These are phyloP conservation scores for Rhodotorula sphaerocarpa DNA, from an alignment of 768 basidiomycete species.

Conservation along the genomic window DNA sequence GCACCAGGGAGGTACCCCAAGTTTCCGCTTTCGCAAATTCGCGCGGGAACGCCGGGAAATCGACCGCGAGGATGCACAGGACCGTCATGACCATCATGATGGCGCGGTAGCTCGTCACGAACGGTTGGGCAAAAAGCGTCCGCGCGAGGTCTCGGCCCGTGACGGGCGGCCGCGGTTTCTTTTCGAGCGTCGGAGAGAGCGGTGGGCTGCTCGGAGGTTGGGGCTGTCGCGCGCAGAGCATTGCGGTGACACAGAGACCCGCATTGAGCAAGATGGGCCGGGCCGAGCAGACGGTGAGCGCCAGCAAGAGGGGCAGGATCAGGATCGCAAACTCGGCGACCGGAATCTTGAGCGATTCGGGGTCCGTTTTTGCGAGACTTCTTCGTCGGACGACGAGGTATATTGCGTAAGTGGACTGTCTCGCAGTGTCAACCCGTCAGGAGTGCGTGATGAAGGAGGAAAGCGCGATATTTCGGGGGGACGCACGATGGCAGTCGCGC, in stretches of 20 bases:
- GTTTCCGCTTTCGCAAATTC: conserved; percentile 83
- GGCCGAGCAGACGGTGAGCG: conserved; percentile 66
- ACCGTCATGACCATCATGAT: conserved; percentile 93
- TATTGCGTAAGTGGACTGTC: conserved; percentile 62
- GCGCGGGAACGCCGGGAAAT: conserved; percentile 87
- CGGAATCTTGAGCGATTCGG: conserved; percentile 43
- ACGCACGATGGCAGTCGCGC: conserved; percentile 57
- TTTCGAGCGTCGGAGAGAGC: conserved; percentile 7
- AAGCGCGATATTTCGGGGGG: no score
- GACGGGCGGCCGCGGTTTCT: neutral
- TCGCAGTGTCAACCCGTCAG: no score
- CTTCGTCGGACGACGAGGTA: conserved; percentile 51
- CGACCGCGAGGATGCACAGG: conserved; percentile 86
- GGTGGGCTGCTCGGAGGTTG: neutral
- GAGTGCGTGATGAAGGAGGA: neutral
- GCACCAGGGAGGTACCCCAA: conserved; percentile 84
- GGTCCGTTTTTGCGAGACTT: no score
- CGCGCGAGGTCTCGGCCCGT: neutral
- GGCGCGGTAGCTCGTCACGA: conserved; percentile 77
- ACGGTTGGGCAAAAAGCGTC: conserved; percentile 53
- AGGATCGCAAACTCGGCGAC: conserved; percentile 58
- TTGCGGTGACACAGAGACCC: conserved; percentile 42
- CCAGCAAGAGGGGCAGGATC: conserved; percentile 67
- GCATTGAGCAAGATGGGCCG: conserved; percentile 53
- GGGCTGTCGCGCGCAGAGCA: neutral